Evolutionary conservation across 106 monocot genomes (phyloP).

Genomic region (Acanthochlamys bracteata): DNA sequence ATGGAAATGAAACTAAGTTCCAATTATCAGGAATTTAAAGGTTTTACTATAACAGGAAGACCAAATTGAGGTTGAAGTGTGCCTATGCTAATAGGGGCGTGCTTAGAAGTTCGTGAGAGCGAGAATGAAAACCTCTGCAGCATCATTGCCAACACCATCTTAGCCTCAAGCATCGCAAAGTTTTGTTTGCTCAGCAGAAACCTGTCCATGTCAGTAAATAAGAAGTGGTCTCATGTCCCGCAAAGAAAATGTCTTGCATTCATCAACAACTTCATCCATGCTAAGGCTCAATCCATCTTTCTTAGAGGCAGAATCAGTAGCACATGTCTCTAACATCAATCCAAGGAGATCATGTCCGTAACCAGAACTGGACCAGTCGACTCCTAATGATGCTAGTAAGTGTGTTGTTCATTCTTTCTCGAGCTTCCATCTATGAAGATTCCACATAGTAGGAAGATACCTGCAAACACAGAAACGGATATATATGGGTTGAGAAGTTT

Average conservation of each 20-base stretch:
- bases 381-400: conserved; percentile 3
- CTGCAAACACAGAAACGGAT: not conserved
- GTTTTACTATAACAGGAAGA: conserved; percentile 5
- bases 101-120: conserved; percentile 14
- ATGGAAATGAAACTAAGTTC: no score
- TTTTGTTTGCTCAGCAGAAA: conserved; percentile 38
- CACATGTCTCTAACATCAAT: conserved; percentile 47
- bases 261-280: conserved; percentile 58
- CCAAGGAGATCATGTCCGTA: conserved; percentile 54
- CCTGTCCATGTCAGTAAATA: conserved; percentile 51
- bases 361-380: not conserved
- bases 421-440: conserved; percentile 9
- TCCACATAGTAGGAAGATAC: conserved; percentile 10
- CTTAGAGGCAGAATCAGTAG: not conserved
- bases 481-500: not conserved
- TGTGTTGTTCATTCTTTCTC: conserved; percentile 3
- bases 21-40: not conserved
- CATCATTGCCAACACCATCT: conserved; percentile 16
- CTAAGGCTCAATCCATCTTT: conserved; percentile 18
- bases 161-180: conserved; percentile 15
- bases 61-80: conserved; percentile 16
- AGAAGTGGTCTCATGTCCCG: conserved; percentile 60
- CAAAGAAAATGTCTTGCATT: conserved; percentile 84
- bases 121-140: conserved; percentile 16
- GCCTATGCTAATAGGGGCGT: conserved; percentile 5